Conservation (phyloP, 176 grass and related monocot species). For the Pontederia paniculata region DNA sequence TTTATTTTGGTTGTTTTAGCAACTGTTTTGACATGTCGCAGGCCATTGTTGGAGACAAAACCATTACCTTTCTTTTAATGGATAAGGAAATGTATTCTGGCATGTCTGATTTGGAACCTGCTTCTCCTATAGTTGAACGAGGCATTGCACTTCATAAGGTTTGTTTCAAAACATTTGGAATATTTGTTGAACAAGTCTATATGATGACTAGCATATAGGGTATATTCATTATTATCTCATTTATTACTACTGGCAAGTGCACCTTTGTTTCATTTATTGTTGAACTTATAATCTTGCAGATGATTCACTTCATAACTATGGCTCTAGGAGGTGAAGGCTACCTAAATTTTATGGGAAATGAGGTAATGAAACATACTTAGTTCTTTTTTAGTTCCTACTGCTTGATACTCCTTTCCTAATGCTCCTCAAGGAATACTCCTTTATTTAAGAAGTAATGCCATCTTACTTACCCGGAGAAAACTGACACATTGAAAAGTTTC, state of each 20-base stretch:
- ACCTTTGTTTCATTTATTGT: neutral
- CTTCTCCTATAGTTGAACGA: constrained; percentile 61
- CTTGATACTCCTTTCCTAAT: neutral
- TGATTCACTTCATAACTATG: constrained; percentile 98
- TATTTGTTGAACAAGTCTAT: too few relatives aligned
- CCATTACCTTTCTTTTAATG: constrained; percentile 85
- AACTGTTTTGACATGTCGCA: constrained; percentile 24
- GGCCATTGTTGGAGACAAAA: constrained; percentile 98
- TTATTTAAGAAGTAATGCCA: neutral
- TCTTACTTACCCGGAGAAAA: too few relatives aligned
- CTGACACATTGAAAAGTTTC: too few relatives aligned
- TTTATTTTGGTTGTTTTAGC: constrained; percentile 7
- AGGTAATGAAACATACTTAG: constrained; percentile 32
- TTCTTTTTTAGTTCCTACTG: neutral
- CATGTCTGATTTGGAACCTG: constrained; percentile 92
- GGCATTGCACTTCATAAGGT: constrained; percentile 95
- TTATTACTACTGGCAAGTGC: neutral
- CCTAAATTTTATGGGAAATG: constrained; percentile 99
- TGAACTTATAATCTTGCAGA: constrained; percentile 33
- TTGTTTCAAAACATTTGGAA: neutral
- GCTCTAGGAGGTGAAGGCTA: constrained; percentile 91
- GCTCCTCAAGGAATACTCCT: neutral
- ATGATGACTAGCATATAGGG: too few relatives aligned
- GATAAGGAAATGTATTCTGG: constrained; percentile 97
- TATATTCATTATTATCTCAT: neutral